Base-by-base conservation (phyloP, 140 eudicot genomes). In the Flaveria floridana region DNA sequence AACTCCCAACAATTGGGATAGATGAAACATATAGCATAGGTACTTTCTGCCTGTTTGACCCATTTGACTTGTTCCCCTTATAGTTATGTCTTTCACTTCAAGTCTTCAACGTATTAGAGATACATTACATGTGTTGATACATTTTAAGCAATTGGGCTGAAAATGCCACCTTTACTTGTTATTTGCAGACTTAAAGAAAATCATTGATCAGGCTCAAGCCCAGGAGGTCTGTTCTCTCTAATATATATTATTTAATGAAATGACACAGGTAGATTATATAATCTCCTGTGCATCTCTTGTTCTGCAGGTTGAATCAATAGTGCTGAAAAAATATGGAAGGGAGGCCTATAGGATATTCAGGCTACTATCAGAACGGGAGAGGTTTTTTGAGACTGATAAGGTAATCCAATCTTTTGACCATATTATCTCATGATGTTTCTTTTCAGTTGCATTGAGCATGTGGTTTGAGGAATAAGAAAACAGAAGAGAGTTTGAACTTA, bases 281-380 rank as follows among this genome's bases (percentile, higher is more conserved):
- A 46, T 44, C 9, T 28, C 34, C 68, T 28, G 62, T 44, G 42
- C 56, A 52, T 80, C 52, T 65, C 56, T 16, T 68, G 56, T 72
- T 69, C 74, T 76, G 77, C 86, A 92, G 98, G 92, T 94, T 55
- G 99, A 94, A 77, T 94, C 97, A 56, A 78, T 88, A 73, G 89
- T 94, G 76, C 18, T 85, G 78, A 90, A 85, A 83, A 88, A 88
- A 76, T 88, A 88, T 83, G 97, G 96, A 51, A 85, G 71, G 77
- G 92, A 87, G 59, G 96, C 97, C 66, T 91, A 81, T 78, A 94
- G 97, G 85, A 90, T 94, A 19, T 91, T 94, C 85, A 90, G 97
- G 85, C 72, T 87, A 76, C 77, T 94, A 69, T 52, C 86, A 46
- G 74, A 71, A 70, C 21, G 76, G 64, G 86, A 83, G 62, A 88